Conservation (phyloP, 2,329 filamentous ascomycete species). For the Dactylella cylindrospora region DNA sequence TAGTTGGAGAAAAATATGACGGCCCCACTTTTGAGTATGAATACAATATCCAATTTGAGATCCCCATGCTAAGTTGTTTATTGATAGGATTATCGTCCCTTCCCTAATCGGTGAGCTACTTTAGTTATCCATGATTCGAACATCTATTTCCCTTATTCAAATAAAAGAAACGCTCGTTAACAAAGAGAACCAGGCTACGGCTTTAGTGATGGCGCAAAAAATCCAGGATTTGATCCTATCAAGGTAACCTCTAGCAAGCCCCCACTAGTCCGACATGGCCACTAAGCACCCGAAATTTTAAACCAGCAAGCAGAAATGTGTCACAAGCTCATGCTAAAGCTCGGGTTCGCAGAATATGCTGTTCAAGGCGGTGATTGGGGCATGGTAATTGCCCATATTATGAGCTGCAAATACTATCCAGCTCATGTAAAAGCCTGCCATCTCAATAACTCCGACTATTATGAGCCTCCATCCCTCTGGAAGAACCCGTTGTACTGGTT, state of each 20-base stretch:
- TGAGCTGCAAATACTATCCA: slow-evolving; percentile 53
- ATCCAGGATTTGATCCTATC: slow-evolving; percentile 46
- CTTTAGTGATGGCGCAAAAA: slow-evolving; percentile 26
- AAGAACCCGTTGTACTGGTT: slow-evolving; percentile 62
- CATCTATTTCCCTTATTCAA: too few species aligned
- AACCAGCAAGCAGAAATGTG: slow-evolving; percentile 65
- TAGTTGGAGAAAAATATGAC: slow-evolving; percentile 2
- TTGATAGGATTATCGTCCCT: slow-evolving; percentile 17
- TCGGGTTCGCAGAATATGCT: slow-evolving; percentile 66
- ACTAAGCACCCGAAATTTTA: slow-evolving; percentile 49
- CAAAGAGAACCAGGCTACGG: slow-evolving; percentile 37
- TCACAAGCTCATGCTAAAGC: slow-evolving; percentile 68
- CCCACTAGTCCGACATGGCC: slow-evolving; percentile 55
- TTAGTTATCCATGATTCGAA: too few species aligned
- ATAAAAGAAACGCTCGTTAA: too few species aligned
- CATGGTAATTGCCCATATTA: slow-evolving; percentile 63
- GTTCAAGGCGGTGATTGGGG: slow-evolving; percentile 72
- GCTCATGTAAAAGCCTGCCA: slow-evolving; percentile 58
- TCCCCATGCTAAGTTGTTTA: neutral
- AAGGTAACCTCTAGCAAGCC: slow-evolving; percentile 4
- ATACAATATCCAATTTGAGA: too few species aligned
- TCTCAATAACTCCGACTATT: slow-evolving; percentile 61
- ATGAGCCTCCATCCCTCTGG: slow-evolving; percentile 57
- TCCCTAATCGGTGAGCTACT: slow-evolving; percentile 20
- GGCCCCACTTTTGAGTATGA: slow-evolving; percentile 20